Evolutionary conservation across 139 green algal genomes (phyloP), one percentile per base, ranked within the genome.

Genomic region (Astrephomene gubernaculifera): DNA sequence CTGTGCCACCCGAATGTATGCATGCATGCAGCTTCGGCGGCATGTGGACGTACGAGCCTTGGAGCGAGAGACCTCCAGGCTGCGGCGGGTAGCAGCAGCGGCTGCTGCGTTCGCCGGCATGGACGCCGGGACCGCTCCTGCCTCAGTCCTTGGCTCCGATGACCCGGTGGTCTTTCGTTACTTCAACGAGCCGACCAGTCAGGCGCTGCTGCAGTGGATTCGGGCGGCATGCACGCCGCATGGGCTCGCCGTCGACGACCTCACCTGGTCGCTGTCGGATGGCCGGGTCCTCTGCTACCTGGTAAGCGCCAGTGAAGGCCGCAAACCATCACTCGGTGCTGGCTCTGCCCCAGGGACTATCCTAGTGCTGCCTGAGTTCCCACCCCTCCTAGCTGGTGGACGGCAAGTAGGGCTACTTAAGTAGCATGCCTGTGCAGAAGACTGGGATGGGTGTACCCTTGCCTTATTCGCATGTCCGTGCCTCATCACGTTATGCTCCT

Each of bases 251-350:
- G 88, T 97, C 35, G 41, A 79, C 25, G 90, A 94, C 87, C 95
- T 96, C 84, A 94, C 74, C 17, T 83, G 79, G 21, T 89, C 80
- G 38, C 96, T 98, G 85, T 92, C 84, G 0, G 95, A 98, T 71
- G 95, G 95, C 0, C 82, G 88, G 10, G 92, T 88, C 22, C 92
- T 97, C 25, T 97, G 95, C 82, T 86, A 94, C 44, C 83, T 98
- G 89, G 92, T 97, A 60, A 80, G 52, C 8, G 17, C 29, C 61
- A 69, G 29, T n/a, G n/a, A n/a, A n/a, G n/a, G n/a, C n/a, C n/a
- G n/a, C n/a, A n/a, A n/a, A n/a, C n/a, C n/a, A n/a, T n/a, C n/a
- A n/a, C 7, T 41, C 63, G 12, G 12, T 17, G 2, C 35, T 14
- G 41, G 10, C n/a, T 64, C 17, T 17, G 31, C 64, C 35, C 7